Evolutionary conservation across 768 basidiomycete genomes (phyloP).

Genomic region (Tricholoma furcatifolium): DNA sequence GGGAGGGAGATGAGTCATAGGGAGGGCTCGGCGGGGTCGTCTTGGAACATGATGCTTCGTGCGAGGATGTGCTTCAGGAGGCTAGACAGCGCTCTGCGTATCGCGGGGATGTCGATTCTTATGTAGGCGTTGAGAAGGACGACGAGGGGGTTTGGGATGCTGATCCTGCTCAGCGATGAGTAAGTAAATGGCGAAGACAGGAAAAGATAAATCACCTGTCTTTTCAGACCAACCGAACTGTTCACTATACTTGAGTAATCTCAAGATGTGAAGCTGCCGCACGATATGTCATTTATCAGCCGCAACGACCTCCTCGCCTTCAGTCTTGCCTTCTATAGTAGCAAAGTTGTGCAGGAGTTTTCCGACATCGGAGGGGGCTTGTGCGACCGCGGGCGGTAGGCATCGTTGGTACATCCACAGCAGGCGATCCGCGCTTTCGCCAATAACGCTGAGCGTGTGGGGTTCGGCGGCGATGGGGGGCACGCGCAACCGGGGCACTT

Average conservation of each 20-base stretch:
- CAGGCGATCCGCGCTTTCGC: constrained; percentile 80
- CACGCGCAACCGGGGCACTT: not conserved
- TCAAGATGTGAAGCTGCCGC: constrained; percentile 74
- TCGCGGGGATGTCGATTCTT: constrained; percentile 46
- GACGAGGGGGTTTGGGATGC: constrained; percentile 61
- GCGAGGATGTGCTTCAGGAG: constrained; percentile 69
- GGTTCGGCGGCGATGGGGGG: constrained; percentile 15
- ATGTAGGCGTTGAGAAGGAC: constrained; percentile 69
- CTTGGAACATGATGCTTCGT: constrained; percentile 77
- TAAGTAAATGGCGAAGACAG: not conserved
- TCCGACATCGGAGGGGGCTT: constrained; percentile 84
- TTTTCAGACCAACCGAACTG: constrained; percentile 80
- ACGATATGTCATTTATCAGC: constrained; percentile 41
- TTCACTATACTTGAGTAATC: constrained; percentile 71
- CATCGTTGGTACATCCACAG: constrained; percentile 84
- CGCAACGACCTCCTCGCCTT: constrained; percentile 23
- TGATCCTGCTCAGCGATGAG: constrained; percentile 20
- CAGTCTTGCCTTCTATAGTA: constrained; percentile 3
- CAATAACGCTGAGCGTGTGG: constrained; percentile 57
- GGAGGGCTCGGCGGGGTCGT: constrained; percentile 65
- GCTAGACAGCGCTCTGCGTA: constrained; percentile 42
- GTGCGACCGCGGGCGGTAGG: constrained; percentile 70
- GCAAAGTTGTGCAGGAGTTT: constrained; percentile 61
- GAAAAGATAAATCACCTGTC: constrained; percentile 45
- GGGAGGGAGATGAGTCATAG: constrained; percentile 77